Evolutionary conservation across 495 filamentous ascomycete genomes (phyloP), one percentile per base, ranked within the genome.

Genomic region (Daldinia grandis): DNA sequence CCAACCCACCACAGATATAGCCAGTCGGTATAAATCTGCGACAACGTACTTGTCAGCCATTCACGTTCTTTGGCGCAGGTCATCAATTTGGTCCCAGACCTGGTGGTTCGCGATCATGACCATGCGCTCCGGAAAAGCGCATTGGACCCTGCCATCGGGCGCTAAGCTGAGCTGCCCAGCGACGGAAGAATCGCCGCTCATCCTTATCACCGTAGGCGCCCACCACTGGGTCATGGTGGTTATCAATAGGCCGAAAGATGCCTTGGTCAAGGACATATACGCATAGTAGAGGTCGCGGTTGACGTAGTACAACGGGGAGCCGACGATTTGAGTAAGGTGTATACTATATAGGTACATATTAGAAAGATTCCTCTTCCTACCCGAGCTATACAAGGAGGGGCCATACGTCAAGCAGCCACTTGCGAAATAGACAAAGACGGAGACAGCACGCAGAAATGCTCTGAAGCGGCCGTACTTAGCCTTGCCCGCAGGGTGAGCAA

Each of bases 1-100:
- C 89, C 89, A 17, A 91, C 87, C 92, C 92, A 95, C 92, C 92
- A 95, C 12, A 95, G 82, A 75, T 95, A 95, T 10, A 95, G 78
- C 92, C 92, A 95, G 79, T 95, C 92, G 5, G 92, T 93, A 72
- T 95, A 95, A 55, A 95, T 86, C 85, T 85, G 55, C n/a, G 27
- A 31, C 68, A 71, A 47, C n/a, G 38, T 25, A 49, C 31, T 27
- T 49, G 50, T 63, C n/a, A 75, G 74, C 58, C 58, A 47, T 35
- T 51, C 33, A 37, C 28, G 27, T 25, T 42, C 51, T 47, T 42
- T 42, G 21, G 17, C 38, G 62, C 21, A 44, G 44, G 38, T 27
- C 28, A 56, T 56, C 8, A 38, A 28, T 19, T 9, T 24, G 19
- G 65, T 12, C 73, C 19, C 75, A 88, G 62, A 73, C 89, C 85